phyloP scores from a whole-genome alignment of 345 rosid genomes.

The Dipteronia dyeriana region DNA sequence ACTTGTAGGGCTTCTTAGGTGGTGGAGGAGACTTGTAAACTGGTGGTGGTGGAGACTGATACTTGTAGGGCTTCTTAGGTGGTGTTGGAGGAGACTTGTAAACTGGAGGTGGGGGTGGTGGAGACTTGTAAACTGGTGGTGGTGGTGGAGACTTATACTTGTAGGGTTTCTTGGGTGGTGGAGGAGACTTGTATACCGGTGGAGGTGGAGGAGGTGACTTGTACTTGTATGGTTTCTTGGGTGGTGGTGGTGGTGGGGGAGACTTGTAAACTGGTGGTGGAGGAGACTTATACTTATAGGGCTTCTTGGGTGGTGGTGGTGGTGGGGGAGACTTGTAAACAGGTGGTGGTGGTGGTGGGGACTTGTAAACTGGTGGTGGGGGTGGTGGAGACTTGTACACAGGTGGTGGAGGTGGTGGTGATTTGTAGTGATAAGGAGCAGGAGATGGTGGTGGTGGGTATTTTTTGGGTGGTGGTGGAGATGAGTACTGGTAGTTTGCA shows the following conservation, averaged over 20 bases:
- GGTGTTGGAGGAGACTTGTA: slow-evolving; percentile 34
- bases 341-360: slow-evolving; percentile 13
- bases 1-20: slow-evolving; percentile 8
- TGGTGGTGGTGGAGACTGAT: not conserved
- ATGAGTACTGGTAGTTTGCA: slow-evolving; percentile 42
- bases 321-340: slow-evolving; percentile 16
- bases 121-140: slow-evolving; percentile 19
- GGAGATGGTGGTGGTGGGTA: slow-evolving; percentile 9
- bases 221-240: not conserved
- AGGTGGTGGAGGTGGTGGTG: not conserved
- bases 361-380: slow-evolving; percentile 21
- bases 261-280: slow-evolving; percentile 28
- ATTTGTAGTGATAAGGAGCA: not conserved
- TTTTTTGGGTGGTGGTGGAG: slow-evolving; percentile 37
- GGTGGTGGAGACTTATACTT: slow-evolving; percentile 38
- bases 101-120: not conserved
- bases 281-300: slow-evolving; percentile 17
- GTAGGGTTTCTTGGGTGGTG: slow-evolving; percentile 13
- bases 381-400: not conserved
- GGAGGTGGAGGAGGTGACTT: slow-evolving; percentile 33
- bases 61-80: not conserved
- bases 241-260: slow-evolving; percentile 24
- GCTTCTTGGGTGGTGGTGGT: not conserved
- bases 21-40: slow-evolving; percentile 27
- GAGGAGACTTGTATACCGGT: slow-evolving; percentile 27